Base-by-base conservation (phyloP, 2,329 filamentous ascomycete species). In the Ophiostoma quercus region DNA sequence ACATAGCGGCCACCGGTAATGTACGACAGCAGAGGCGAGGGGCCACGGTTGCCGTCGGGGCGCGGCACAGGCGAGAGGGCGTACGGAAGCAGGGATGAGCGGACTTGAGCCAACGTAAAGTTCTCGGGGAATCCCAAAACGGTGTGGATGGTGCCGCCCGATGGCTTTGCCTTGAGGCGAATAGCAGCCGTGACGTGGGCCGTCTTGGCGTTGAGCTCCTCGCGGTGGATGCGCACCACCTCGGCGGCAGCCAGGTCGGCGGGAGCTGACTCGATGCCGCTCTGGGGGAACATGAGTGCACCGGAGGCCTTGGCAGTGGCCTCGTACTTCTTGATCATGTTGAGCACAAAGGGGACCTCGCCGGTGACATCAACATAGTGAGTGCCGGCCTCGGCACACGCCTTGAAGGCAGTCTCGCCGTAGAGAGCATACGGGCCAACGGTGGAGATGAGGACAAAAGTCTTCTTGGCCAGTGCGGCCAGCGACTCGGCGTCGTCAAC, bases 101-200 rank as follows among this genome's bases (percentile, higher is more conserved):
- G 76, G 6, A 89, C 73, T 68, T 88, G 78, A 66, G 80, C 78
- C 22, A 85, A 67, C 29, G 79, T 79, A 75, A 84, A 88, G 65
- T 78, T 77, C 34, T 89, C 87, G 70, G 87, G 81, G 29, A 88
- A 73, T 66, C 77, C 84, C 16, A 97, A 78, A 3, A 88, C 80
- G 0, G 92, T 93, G 43, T 86, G 83, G 4, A 94, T 79, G 1
- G 91, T 89, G 66, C 88, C 88, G n/a, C 88, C 88, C 1, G 88
- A 90, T 2, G 86, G 84, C 1, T 78, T 74, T 79, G 77, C 63
- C 83, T 86, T 69, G n/a, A 73, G 3, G 19, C 37, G n/a, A 39
- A 85, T 75, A 0, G 83, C 83, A 19, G 89, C 76, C 1, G 84
- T 82, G 19, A 88, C 84, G 71, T 88, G 84, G 66, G 79, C 79